Evolutionary conservation across 179 eudicot species (phyloP).

Genomic region (Carnegiea gigantea): DNA sequence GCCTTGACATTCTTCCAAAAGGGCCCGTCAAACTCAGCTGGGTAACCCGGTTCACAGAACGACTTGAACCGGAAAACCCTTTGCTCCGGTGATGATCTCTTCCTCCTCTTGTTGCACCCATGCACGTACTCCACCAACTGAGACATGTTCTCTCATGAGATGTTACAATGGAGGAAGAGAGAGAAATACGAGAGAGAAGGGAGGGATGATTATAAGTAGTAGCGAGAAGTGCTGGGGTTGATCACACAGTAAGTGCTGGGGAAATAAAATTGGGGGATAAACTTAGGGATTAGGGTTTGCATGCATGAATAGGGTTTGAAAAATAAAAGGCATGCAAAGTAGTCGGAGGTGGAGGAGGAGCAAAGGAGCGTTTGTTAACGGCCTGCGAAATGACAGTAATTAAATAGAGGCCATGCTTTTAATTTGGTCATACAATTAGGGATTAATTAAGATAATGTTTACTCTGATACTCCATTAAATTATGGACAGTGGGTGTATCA

Average conservation of each 20-base stretch:
- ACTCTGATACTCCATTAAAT: constrained; percentile 25
- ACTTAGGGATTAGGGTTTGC: constrained; percentile 3
- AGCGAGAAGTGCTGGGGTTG: constrained; percentile 29
- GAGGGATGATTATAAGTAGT: constrained; percentile 7
- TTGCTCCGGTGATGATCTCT: constrained; percentile 42
- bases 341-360: constrained; percentile 32
- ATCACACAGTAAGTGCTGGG: constrained; percentile 66
- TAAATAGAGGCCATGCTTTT: constrained; percentile 35
- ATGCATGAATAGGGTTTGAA: constrained; percentile 4
- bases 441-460: constrained; percentile 14
- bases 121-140: constrained; percentile 51
- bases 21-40: constrained; percentile 60
- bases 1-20: constrained; percentile 62
- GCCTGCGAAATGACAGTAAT: constrained; percentile 18
- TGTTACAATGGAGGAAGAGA: not conserved
- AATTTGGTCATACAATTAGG: constrained; percentile 21
- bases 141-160: constrained; percentile 12
- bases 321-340: constrained; percentile 33
- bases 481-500: constrained; percentile 25
- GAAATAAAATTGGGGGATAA: constrained; percentile 43
- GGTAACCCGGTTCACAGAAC: constrained; percentile 73
- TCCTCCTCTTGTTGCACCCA: constrained; percentile 50
- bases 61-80: constrained; percentile 71
- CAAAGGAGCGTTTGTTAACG: constrained; percentile 26
- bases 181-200: constrained; percentile 2